Conservation (phyloP, 306 rosid genomes). For the Acacia crassicarpa region DNA sequence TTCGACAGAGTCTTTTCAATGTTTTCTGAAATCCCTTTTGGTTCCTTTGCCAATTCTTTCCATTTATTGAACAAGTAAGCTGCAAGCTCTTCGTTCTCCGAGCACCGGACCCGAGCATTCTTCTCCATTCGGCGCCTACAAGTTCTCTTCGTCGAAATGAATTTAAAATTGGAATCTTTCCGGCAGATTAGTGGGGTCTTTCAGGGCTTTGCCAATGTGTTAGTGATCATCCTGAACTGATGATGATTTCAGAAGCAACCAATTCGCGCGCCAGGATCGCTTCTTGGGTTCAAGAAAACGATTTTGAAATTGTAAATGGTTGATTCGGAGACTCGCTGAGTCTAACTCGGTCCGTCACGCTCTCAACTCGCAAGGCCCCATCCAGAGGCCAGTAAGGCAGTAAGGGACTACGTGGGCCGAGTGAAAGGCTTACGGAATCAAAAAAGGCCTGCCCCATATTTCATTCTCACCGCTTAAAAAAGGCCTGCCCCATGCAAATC, state of each 20-base stretch:
- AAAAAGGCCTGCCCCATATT: too few species aligned
- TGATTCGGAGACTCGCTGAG: neutral
- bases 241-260: conserved; percentile 7
- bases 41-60: conserved; percentile 66
- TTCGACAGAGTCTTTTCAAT: conserved; percentile 69
- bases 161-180: neutral
- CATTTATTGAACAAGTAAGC: conserved; percentile 62
- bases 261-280: conserved; percentile 35
- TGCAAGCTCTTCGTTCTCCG: conserved; percentile 63
- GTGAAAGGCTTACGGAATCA: too few species aligned
- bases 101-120: conserved; percentile 47
- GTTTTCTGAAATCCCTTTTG: conserved; percentile 74
- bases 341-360: neutral
- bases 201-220: conserved; percentile 19
- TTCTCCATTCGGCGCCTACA: conserved; percentile 47
- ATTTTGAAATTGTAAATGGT: neutral
- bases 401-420: neutral
- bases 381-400: neutral
- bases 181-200: neutral
- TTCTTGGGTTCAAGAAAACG: neutral
- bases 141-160: neutral
- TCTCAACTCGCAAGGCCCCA: neutral
- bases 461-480: too few species aligned
- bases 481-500: too few species aligned
- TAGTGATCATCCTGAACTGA: neutral